Evolutionary conservation across 1,284 basidiomycete genomes (phyloP).

Genomic region (Sutorius eximius): DNA sequence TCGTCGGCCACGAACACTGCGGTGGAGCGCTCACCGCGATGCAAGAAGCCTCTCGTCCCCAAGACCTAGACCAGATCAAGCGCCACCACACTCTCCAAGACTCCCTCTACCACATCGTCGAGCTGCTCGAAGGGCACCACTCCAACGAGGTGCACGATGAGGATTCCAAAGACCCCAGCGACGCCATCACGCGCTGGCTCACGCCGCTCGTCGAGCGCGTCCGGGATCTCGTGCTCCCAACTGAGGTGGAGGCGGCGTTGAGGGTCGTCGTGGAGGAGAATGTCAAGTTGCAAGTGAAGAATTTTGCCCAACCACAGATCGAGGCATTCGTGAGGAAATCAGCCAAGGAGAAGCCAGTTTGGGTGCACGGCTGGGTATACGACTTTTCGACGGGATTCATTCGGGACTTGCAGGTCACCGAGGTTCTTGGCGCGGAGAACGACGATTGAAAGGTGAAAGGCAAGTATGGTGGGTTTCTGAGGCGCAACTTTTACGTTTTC

Average conservation of each 20-base stretch:
- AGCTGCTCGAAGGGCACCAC: background rate
- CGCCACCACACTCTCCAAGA: slow-evolving; percentile 14
- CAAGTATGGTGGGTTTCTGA: background rate
- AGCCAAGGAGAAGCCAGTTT: slow-evolving; percentile 42
- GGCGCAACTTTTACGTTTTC: background rate
- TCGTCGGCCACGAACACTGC: slow-evolving; percentile 31
- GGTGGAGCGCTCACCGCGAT: slow-evolving; percentile 25
- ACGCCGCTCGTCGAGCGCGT: slow-evolving; percentile 57
- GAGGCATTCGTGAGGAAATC: background rate
- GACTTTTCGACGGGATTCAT: slow-evolving; percentile 70
- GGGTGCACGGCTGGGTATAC: slow-evolving; percentile 86
- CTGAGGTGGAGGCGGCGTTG: slow-evolving; percentile 40
- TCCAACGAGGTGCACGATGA: slow-evolving; percentile 5
- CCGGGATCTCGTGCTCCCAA: slow-evolving; percentile 42
- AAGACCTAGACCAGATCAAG: background rate
- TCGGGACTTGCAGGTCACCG: slow-evolving; percentile 62
- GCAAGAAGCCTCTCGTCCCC: background rate
- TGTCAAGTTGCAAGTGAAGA: slow-evolving; percentile 63
- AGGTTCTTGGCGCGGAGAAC: slow-evolving; percentile 22
- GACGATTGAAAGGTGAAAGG: background rate
- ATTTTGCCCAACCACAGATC: background rate
- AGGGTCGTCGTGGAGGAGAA: slow-evolving; percentile 57
- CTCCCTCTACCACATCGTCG: slow-evolving; percentile 15
- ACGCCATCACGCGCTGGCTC: slow-evolving; percentile 66
- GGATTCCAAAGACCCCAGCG: slow-evolving; percentile 12